Evolutionary conservation across 1,139 yeast genomes (phyloP).

Genomic region (Keqinozyma sinolaborantium): DNA sequence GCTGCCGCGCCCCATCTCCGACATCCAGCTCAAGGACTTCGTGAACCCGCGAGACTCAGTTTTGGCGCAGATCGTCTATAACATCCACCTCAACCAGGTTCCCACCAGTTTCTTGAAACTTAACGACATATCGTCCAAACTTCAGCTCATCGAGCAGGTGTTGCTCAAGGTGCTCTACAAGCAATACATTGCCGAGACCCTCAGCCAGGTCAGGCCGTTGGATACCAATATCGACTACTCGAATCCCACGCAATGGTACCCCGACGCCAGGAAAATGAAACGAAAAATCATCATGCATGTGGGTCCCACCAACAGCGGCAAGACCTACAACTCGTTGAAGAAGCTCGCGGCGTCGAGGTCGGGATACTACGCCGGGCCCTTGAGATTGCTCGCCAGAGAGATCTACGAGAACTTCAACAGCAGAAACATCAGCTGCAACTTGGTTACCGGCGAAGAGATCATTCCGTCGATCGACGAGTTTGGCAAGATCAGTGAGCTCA

Average conservation of each 20-base stretch:
- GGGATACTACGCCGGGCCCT: conserved; percentile 96
- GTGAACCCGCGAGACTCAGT: conserved; percentile 27
- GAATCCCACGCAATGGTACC: conserved; percentile 85
- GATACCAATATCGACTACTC: conserved; percentile 43
- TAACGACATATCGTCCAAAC: conserved; percentile 13
- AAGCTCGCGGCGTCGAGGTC: conserved; percentile 61
- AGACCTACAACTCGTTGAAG: conserved; percentile 79
- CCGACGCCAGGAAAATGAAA: conserved; percentile 76
- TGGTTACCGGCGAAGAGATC: conserved; percentile 92
- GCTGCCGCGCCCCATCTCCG: background rate
- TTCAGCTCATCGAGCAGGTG: conserved; percentile 17
- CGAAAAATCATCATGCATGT: conserved; percentile 84
- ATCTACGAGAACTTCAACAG: conserved; percentile 75
- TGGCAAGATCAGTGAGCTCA: conserved; percentile 69
- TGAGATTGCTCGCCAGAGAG: conserved; percentile 86
- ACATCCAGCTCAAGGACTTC: conserved; percentile 15
- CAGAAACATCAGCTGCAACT: conserved; percentile 69
- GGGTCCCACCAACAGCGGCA: conserved; percentile 98
- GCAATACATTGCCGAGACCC: conserved; percentile 14
- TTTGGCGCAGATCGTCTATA: conserved; percentile 15
- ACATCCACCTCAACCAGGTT: conserved; percentile 14
- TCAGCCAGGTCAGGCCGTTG: conserved; percentile 13
- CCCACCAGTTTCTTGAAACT: conserved; percentile 18
- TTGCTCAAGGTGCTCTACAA: conserved; percentile 23
- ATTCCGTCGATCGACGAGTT: conserved; percentile 62